These are phyloP conservation scores for Herpetospermum pedunculosum DNA, from an alignment of 306 rosid species.

Conservation along the genomic window DNA sequence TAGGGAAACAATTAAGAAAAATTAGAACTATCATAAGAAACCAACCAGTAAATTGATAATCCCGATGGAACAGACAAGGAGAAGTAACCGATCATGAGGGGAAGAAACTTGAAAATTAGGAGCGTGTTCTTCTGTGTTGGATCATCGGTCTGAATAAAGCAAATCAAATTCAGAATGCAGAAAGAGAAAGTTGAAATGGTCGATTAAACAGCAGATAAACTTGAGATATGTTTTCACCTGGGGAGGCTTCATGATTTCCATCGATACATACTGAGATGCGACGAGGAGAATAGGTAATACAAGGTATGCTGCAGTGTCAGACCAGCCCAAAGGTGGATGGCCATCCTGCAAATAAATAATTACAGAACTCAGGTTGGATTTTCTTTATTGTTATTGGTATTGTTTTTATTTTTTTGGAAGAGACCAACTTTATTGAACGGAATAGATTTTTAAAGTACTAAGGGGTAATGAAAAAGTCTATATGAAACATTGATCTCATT, in stretches of 20 bases:
- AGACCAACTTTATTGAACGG: neutral
- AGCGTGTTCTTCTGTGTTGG: conserved; percentile 85
- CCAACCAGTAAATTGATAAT: conserved; percentile 96
- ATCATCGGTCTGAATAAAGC: conserved; percentile 75
- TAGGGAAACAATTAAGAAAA: neutral
- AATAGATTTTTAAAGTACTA: neutral
- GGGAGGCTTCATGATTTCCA: conserved; percentile 99
- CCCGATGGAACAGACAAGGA: conserved; percentile 97
- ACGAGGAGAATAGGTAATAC: conserved; percentile 89
- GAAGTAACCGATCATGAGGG: conserved; percentile 99
- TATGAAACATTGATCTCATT: neutral
- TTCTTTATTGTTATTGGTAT: neutral
- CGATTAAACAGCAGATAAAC: conserved; percentile 1
- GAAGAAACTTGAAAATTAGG: conserved; percentile 91
- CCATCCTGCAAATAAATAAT: conserved; percentile 57
- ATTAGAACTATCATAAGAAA: conserved; percentile 18
- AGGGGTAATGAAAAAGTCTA: neutral
- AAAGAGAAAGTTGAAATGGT: conserved; percentile 11
- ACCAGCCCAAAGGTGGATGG: conserved; percentile 98
- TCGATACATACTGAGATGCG: conserved; percentile 71
- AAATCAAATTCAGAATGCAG: conserved; percentile 12
- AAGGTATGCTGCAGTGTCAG: conserved; percentile 82
- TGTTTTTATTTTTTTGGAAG: neutral
- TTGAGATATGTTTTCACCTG: conserved; percentile 39
- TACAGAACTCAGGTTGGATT: neutral